Base-by-base conservation (phyloP, 75 land plant genomes). In the Pseudotsuga menziesii region DNA sequence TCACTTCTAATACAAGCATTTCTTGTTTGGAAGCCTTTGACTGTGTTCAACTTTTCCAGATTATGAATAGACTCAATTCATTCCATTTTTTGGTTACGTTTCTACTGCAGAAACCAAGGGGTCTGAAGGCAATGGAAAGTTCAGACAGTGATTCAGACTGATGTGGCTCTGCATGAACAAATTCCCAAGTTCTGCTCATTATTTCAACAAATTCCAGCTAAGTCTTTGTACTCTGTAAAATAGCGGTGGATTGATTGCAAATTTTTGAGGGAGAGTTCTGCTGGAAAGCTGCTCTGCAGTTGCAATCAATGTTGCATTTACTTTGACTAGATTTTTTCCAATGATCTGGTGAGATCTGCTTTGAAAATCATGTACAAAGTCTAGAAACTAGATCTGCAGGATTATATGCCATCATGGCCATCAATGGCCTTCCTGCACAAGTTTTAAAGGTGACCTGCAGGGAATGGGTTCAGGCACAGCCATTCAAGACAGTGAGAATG, bases 91-190 rank as follows among this genome's bases (percentile, higher is more conserved):
- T 35, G n/a, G 36, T 56, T 63, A 23, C 14, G 5, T 48, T 62
- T 17, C 56, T 73, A 19, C 61, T 56, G 77, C 78, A 85, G 87
- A 84, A 76, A 72, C 87, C 87, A 61, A 79, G 87, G 75, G 87
- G 87, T 55, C 55, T 85, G 86, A 85, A 85, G 78, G 87, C 87
- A 4, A 83, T 85, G 87, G 87, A 66, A 16, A 85, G 86, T 57
- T 64, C 79, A 17, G 87, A 84, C 75, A 85, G 87, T 61, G 87
- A 83, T 39, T 75, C 82, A 25, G 87, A 85, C 11, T 85, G 23
- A 79, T 76, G 62, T 58, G 17, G 26, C 61, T 75, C 25, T 16
- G 12, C 25, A 19, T 39, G 48, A 8, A n/a, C 54, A 7, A 3
- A 32, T 39, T 39, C 15, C 22, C 5, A 39, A 17, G 54, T 48